Evolutionary conservation across 495 filamentous ascomycete genomes (phyloP).

Genomic region (Penicillium angulare): DNA sequence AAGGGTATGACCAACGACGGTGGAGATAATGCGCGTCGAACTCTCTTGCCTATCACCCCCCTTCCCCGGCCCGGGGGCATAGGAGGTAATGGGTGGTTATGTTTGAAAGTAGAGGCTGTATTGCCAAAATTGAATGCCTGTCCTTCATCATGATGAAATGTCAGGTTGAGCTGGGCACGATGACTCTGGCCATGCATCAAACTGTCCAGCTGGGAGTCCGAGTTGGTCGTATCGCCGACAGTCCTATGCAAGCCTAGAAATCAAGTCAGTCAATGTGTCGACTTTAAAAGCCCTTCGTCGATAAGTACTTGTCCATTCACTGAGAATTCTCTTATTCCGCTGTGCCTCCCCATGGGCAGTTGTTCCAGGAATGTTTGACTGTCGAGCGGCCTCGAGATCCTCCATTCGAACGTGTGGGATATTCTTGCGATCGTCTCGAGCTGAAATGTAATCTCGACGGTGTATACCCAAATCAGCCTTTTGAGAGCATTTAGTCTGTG

Average conservation of each 20-base stretch:
- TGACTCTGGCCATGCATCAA: conserved; percentile 38
- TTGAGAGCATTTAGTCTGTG: not conserved
- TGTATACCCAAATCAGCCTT: conserved; percentile 37
- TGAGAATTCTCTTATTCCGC: conserved; percentile 17
- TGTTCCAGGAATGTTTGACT: conserved; percentile 25
- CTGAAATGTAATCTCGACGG: conserved; percentile 34
- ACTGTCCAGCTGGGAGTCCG: conserved; percentile 27
- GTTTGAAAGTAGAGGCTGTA: no score
- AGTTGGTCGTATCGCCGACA: conserved; percentile 23
- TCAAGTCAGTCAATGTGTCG: not conserved
- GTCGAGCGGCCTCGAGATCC: conserved; percentile 21
- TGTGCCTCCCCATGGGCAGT: conserved; percentile 17
- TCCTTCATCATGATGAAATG: no score
- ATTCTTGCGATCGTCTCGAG: conserved; percentile 15
- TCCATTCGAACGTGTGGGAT: conserved; percentile 5
- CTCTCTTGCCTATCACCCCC: no score
- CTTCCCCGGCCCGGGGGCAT: no score
- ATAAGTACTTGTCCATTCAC: conserved; percentile 32
- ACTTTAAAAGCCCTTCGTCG: not conserved
- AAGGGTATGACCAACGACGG: no score
- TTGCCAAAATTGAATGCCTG: no score
- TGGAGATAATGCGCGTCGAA: no score
- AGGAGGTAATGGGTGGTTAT: no score
- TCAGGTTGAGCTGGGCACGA: conserved; percentile 25
- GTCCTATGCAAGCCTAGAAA: conserved; percentile 26